phyloP scores from a whole-genome alignment of 2,329 filamentous ascomycete species.

The Pseudogymnoascus destructans region DNA sequence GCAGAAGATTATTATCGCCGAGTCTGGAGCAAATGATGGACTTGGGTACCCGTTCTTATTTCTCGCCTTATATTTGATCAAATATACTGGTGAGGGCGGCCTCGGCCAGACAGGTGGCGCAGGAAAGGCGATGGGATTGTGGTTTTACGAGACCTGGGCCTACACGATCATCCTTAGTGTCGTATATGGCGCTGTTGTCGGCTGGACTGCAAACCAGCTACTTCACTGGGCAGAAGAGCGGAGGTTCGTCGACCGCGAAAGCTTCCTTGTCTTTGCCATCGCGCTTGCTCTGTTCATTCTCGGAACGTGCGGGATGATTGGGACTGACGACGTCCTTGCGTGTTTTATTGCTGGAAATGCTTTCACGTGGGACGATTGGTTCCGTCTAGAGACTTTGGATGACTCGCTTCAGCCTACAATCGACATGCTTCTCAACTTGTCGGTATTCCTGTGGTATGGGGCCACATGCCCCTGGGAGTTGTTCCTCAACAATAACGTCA shows the following conservation, averaged over 20 bases:
- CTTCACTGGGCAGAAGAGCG: slow-evolving; percentile 58
- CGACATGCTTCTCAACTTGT: slow-evolving; percentile 80
- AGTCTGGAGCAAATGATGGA: slow-evolving; percentile 78
- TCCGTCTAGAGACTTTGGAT: slow-evolving; percentile 70
- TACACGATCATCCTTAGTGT: slow-evolving; percentile 69
- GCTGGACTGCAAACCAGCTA: slow-evolving; percentile 69
- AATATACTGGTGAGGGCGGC: slow-evolving; percentile 49
- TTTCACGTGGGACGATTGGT: slow-evolving; percentile 88
- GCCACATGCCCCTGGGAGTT: slow-evolving; percentile 65
- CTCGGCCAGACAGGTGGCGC: slow-evolving; percentile 41
- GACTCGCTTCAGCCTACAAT: slow-evolving; percentile 81
- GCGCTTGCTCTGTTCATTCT: slow-evolving; percentile 71
- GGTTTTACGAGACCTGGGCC: slow-evolving; percentile 71
- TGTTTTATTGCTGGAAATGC: slow-evolving; percentile 83
- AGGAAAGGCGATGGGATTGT: slow-evolving; percentile 54
- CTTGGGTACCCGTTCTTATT: slow-evolving; percentile 80
- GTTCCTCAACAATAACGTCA: slow-evolving; percentile 52
- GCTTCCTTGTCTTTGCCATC: slow-evolving; percentile 40
- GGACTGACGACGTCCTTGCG: slow-evolving; percentile 75
- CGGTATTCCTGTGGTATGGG: slow-evolving; percentile 80
- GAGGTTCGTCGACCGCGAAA: slow-evolving; percentile 22
- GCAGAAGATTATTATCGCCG: slow-evolving; percentile 61
- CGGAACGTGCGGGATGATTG: slow-evolving; percentile 73
- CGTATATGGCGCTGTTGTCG: slow-evolving; percentile 60
- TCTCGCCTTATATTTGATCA: slow-evolving; percentile 69